Evolutionary conservation across 495 filamentous ascomycete genomes (phyloP).

Genomic region (Aspergillus incahuasiensis): DNA sequence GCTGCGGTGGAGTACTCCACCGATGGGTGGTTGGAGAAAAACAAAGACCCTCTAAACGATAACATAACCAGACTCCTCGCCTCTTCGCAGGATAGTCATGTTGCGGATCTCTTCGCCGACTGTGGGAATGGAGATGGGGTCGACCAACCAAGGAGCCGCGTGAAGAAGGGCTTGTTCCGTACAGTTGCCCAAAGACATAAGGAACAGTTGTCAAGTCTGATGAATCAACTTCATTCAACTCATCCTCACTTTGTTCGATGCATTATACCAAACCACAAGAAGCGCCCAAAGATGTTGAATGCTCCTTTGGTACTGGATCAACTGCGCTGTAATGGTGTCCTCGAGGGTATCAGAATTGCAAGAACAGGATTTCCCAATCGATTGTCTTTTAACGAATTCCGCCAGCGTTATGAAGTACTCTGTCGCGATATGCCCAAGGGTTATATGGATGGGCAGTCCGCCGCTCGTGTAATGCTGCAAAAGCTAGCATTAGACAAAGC

Average conservation of each 20-base stretch:
- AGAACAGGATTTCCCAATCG: slow-evolving; percentile 98
- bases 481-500: slow-evolving; percentile 78
- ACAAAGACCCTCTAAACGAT: slow-evolving; percentile 97
- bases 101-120: slow-evolving; percentile 82
- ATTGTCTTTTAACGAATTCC: slow-evolving; percentile 86
- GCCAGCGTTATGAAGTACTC: slow-evolving; percentile 95
- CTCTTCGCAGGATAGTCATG: slow-evolving; percentile 72
- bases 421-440: slow-evolving; percentile 85
- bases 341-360: slow-evolving; percentile 96
- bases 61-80: slow-evolving; percentile 88
- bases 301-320: slow-evolving; percentile 90
- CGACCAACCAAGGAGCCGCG: slow-evolving; percentile 66
- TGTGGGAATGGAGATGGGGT: slow-evolving; percentile 72
- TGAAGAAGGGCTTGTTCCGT: slow-evolving; percentile 96
- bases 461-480: slow-evolving; percentile 81
- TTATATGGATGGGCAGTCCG: slow-evolving; percentile 84
- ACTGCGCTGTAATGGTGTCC: slow-evolving; percentile 94
- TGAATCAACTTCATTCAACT: slow-evolving; percentile 92
- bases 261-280: slow-evolving; percentile 98
- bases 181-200: slow-evolving; percentile 98
- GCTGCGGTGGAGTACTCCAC: slow-evolving; percentile 96
- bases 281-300: slow-evolving; percentile 88
- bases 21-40: slow-evolving; percentile 95
- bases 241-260: slow-evolving; percentile 98
- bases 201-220: slow-evolving; percentile 89